Evolutionary conservation across 768 basidiomycete species (phyloP).

Genomic region (Gautieria morchelliformis): DNA sequence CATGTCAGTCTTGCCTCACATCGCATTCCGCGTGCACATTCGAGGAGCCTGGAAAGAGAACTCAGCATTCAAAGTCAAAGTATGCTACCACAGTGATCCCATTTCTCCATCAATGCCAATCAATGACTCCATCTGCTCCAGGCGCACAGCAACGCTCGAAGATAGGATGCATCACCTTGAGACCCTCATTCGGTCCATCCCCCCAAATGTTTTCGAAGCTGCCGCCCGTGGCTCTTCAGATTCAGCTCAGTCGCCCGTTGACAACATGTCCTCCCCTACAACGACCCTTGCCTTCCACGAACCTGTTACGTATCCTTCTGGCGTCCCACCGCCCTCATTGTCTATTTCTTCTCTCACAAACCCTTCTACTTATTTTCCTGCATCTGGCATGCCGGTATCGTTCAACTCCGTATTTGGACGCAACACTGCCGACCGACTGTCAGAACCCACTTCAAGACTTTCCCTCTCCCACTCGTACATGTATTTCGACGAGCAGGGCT

Average conservation of each 20-base stretch:
- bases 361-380: constrained; percentile 36
- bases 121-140: constrained; percentile 18
- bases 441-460: constrained; percentile 27
- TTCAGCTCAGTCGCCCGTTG: constrained; percentile 17
- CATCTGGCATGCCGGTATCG: constrained; percentile 1
- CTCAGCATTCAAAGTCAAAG: constrained; percentile 85
- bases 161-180: constrained; percentile 86
- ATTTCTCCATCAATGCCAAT: constrained; percentile 4
- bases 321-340: constrained; percentile 70
- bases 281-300: constrained; percentile 28
- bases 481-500: constrained; percentile 82
- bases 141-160: constrained; percentile 74
- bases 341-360: constrained; percentile 72
- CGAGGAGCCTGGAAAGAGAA: constrained; percentile 79
- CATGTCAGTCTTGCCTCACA: constrained; percentile 80
- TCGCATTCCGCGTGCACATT: constrained; percentile 78
- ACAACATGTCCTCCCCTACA: constrained; percentile 11
- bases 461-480: constrained; percentile 71
- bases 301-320: constrained; percentile 34
- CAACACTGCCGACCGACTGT: not conserved
- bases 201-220: constrained; percentile 68
- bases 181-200: constrained; percentile 76
- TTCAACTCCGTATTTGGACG: constrained; percentile 1
- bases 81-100: constrained; percentile 27
- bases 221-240: constrained; percentile 15